Evolutionary conservation across 805 yeast genomes (phyloP), one percentile per base, ranked within the genome.

Genomic region (Saturnispora gosingensis): DNA sequence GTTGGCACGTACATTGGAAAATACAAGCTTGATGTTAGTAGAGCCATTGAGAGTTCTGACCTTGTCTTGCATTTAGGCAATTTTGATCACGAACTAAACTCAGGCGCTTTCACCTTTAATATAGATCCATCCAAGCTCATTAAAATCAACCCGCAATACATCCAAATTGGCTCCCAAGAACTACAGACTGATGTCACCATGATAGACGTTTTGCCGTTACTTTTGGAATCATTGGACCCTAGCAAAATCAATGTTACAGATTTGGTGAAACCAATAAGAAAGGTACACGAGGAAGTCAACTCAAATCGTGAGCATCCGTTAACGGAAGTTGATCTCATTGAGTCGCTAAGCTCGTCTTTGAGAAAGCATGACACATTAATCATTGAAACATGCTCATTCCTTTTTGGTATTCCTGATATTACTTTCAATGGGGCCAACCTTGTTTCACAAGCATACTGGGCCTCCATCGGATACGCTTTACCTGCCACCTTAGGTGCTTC

Each of bases 11-110:
- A 74, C 54, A 57, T 57, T 27, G 78, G 76, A 3, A 52, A 36
- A 4, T 50, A 59, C n/a, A 67, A 73, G 9, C 56, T 67, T 0
- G 51, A 66, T n/a, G 59, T 63, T 11, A 60, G 70, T 16, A 68
- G 72, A 0, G 61, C 62, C 25, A 54, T 75, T 52, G 77, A 78
- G 51, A 53, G 69, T 7, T 74, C 88, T 8, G 97, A 90, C 63
- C 69, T 85, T 44, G 74, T 89, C n/a, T 59, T 89, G 44, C 75
- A 76, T 58, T 65, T 88, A 55, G 97, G 97, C 5, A 76, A 80
- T 34, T 74, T 79, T 51, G 71, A 74, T 48, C 76, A 80, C 51
- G 91, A 85, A 62, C 72, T 81, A 52, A 85, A 83, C 62, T 71
- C 77, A 35, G 91, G 90, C 5, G 74, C 73, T 40, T 82, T 78